These are phyloP conservation scores for Termitomyces sp. DNA, from an alignment of 768 basidiomycete species.

Conservation along the genomic window DNA sequence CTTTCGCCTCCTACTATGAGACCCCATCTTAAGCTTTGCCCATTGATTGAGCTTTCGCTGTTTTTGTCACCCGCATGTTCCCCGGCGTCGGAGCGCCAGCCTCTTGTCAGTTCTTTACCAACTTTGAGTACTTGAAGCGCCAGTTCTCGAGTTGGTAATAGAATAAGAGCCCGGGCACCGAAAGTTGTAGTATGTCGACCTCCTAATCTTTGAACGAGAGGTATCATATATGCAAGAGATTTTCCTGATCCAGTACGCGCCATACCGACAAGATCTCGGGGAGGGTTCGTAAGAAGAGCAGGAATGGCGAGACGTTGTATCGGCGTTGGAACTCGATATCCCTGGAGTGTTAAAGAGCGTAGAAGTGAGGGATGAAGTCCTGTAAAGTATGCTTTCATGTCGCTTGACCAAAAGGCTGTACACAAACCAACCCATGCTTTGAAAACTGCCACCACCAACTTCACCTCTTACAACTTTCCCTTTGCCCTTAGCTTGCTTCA, in stretches of 20 bases:
- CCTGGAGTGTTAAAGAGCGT: slow-evolving; percentile 83
- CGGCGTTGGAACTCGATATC: slow-evolving; percentile 92
- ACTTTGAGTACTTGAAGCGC: slow-evolving; percentile 92
- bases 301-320: slow-evolving; percentile 93
- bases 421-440: slow-evolving; percentile 77
- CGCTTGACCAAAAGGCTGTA: background rate
- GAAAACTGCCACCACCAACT: slow-evolving; percentile 91
- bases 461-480: slow-evolving; percentile 66
- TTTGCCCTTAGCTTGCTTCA: slow-evolving; percentile 77
- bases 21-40: slow-evolving; percentile 78
- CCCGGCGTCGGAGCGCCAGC: slow-evolving; percentile 58
- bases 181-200: slow-evolving; percentile 75
- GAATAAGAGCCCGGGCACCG: slow-evolving; percentile 81
- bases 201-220: slow-evolving; percentile 80
- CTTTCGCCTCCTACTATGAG: slow-evolving; percentile 94
- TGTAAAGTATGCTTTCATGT: slow-evolving; percentile 21
- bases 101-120: slow-evolving; percentile 88
- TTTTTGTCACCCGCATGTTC: slow-evolving; percentile 76
- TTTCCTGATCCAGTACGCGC: slow-evolving; percentile 98
- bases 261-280: slow-evolving; percentile 95
- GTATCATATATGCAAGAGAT: slow-evolving; percentile 93
- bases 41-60: slow-evolving; percentile 46
- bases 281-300: slow-evolving; percentile 73
- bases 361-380: slow-evolving; percentile 81
- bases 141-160: slow-evolving; percentile 90